Percentiles rank a stretch among this genome's conserved stretches.
phyloP scores from a whole-genome alignment of 1,284 basidiomycete genomes.

The Moesziomyces aphidis region DNA sequence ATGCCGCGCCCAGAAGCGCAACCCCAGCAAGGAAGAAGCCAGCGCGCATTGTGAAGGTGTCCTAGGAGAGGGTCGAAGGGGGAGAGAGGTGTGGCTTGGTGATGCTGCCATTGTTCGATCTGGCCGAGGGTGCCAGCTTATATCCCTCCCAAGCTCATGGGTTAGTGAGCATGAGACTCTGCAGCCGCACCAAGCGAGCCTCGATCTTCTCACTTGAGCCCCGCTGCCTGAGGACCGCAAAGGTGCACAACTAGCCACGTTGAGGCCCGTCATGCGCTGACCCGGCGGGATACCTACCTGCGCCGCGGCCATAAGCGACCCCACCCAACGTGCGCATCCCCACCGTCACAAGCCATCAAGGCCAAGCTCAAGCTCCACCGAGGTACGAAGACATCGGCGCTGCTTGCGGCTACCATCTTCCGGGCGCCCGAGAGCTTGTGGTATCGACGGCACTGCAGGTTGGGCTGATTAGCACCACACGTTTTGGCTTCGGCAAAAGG shows the following conservation, averaged over 20 bases:
- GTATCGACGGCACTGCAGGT: not conserved
- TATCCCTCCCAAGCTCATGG: too few relatives aligned
- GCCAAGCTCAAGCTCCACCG: not conserved
- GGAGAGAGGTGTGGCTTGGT: not conserved
- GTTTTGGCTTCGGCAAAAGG: constrained; percentile 15
- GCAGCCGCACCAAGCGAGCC: too few relatives aligned
- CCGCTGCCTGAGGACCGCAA: too few relatives aligned
- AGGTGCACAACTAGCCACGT: too few relatives aligned
- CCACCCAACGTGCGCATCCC: too few relatives aligned
- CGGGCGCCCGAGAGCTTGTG: not conserved
- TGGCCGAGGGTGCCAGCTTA: too few relatives aligned
- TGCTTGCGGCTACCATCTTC: not conserved
- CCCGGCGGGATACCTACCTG: not conserved
- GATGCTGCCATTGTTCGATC: too few relatives aligned
- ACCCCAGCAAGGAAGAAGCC: not conserved
- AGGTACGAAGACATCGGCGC: too few relatives aligned
- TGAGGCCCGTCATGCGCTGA: not conserved
- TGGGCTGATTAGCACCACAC: constrained; percentile 13
- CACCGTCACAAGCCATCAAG: not conserved
- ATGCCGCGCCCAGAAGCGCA: constrained; percentile 6
- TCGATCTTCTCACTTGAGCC: too few relatives aligned
- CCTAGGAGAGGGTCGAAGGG: not conserved
- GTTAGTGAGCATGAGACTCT: too few relatives aligned
- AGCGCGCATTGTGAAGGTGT: not conserved
- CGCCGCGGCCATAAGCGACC: not conserved